These are phyloP conservation scores for Neurospora sp. DNA, from an alignment of 495 filamentous ascomycete genomes.

Conservation along the genomic window DNA sequence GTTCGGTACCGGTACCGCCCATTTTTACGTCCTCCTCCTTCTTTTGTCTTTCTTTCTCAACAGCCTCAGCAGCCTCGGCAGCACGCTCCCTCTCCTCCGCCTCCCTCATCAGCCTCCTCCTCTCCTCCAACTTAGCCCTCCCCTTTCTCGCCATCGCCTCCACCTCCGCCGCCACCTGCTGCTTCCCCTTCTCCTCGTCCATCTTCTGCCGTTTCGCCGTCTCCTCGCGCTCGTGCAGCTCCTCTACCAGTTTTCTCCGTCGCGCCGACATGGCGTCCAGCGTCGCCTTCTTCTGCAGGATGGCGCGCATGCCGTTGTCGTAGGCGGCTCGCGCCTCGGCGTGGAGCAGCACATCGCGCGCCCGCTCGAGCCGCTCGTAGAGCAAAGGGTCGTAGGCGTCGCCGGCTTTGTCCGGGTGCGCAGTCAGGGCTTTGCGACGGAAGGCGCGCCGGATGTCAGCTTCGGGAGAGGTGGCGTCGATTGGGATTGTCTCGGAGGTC, in stretches of 20 bases:
- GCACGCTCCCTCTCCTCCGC: constrained; percentile 28
- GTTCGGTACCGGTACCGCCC: background rate
- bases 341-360: constrained; percentile 33
- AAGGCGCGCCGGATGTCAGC: constrained; percentile 38
- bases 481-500: background rate
- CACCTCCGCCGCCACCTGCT: constrained; percentile 10
- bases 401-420: constrained; percentile 41
- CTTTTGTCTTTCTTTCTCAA: constrained; percentile 7
- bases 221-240: constrained; percentile 23
- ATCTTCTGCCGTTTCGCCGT: constrained; percentile 19
- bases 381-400: constrained; percentile 33
- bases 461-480: constrained; percentile 29
- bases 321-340: constrained; percentile 30
- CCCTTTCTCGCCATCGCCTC: constrained; percentile 16
- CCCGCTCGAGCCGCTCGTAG: constrained; percentile 38
- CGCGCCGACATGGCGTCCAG: constrained; percentile 20
- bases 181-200: background rate
- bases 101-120: constrained; percentile 24
- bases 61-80: background rate
- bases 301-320: constrained; percentile 29
- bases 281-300: constrained; percentile 24
- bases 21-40: background rate
- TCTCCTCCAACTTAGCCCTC: constrained; percentile 23
- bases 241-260: constrained; percentile 26
- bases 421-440: constrained; percentile 33